Percentiles rank a stretch among this genome's conserved stretches.
Evolutionary conservation across 225 moss, liverwort and hornwort genomes (phyloP).

Genomic region (Pleurozium schreberi): DNA sequence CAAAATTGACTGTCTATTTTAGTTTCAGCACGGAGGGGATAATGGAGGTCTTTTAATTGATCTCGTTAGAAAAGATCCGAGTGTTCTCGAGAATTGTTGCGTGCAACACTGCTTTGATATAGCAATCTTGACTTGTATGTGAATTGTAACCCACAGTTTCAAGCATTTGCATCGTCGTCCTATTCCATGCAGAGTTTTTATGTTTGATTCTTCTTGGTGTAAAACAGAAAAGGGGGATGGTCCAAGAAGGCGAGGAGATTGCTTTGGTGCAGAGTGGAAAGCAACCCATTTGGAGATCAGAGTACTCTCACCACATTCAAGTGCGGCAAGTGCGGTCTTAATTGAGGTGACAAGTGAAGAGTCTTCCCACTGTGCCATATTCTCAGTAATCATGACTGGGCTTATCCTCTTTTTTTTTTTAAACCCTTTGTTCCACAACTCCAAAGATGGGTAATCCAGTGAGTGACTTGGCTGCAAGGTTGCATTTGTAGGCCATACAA

Average conservation of each 20-base stretch:
- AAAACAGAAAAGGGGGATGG: conserved; percentile 77
- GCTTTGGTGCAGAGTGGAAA: conserved; percentile 96
- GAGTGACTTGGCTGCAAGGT: too few species aligned
- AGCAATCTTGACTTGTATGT: neutral
- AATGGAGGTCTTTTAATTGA: neutral
- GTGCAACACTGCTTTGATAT: neutral
- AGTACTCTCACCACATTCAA: conserved; percentile 97
- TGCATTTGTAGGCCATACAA: too few species aligned
- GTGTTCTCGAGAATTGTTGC: neutral
- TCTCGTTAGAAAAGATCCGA: neutral
- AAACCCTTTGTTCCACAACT: too few species aligned
- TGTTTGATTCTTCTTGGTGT: neutral
- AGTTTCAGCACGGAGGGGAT: neutral
- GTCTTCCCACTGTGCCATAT: neutral
- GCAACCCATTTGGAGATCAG: conserved; percentile 94
- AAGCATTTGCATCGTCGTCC: neutral
- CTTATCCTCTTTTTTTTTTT: neutral
- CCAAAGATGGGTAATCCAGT: too few species aligned
- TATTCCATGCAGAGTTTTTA: neutral
- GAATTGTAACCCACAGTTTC: neutral
- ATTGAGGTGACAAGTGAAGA: neutral
- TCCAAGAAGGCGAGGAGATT: conserved; percentile 87
- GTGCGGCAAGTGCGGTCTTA: conserved; percentile 62
- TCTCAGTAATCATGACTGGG: neutral
- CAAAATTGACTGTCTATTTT: neutral